Base-by-base conservation (phyloP, 2,329 filamentous ascomycete genomes). In the Aciculosporium take region DNA sequence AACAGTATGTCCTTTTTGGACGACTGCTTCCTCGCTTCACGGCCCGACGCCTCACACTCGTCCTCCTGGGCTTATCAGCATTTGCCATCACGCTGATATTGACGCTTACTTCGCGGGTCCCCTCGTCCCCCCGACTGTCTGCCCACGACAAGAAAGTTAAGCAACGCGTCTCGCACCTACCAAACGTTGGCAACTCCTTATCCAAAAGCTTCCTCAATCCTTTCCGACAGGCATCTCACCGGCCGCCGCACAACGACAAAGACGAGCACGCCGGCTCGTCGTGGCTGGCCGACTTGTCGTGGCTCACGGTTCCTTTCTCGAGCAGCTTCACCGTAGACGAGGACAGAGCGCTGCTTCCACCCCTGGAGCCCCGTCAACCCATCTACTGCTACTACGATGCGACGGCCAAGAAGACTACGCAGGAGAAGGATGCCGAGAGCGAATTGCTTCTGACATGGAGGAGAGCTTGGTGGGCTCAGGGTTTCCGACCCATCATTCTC, bases 301-400 rank as follows among this genome's bases (percentile, higher is more conserved):
- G 88, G 87, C 71, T 84, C 52, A 84, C 83, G 46, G 64, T 64
- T 40, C 85, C 88, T 3, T 96, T 95, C 59, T 94, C 87, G 15
- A 87, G 79, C 33, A 75, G 77, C 13, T 69, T 91, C 44, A 80
- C 75, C 0, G 70, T 91, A 43, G 88, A 94, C 55, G 83, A 94
- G 58, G 81, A 83, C 53, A 74, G 86, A 41, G 80, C 83, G 7
- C 73, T 96, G 41, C 76, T 96, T 3, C 91, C 91, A 36, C 84
- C 84, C 3, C 65, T 94, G 23, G 63, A 59, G 36, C 65, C 73
- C 25, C 75, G 89, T 18, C 78, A 81, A 20, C 71, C 78, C 1
- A 79, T 96, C 41, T 96, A 94, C 62, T 94, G 87, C 48, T 96
- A 89, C 61, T 94, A 94, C 58, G 86, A 94, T 53, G 66, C 74